Conservation (phyloP, 192 early-diverging fungal species). For the Phlyctochytrium planicorne region DNA sequence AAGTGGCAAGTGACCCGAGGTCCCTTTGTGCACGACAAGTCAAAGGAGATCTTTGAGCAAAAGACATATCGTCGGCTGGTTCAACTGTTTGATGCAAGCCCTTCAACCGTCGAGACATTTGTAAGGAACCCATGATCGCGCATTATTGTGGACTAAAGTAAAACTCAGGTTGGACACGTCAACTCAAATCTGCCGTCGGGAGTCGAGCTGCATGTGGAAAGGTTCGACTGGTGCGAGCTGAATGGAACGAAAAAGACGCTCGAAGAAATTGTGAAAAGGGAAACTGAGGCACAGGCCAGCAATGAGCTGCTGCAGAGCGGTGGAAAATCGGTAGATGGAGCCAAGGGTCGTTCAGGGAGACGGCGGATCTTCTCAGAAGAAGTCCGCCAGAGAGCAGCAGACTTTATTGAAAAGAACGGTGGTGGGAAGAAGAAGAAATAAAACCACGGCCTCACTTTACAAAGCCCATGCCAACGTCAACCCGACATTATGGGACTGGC, state of each 20-base stretch:
- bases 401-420: no score
- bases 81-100: constrained; percentile 75
- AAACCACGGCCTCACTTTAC: neutral
- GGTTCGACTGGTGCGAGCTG: constrained; percentile 55
- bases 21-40: constrained; percentile 95
- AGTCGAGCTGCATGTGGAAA: constrained; percentile 76
- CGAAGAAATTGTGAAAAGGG: neutral
- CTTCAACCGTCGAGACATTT: constrained; percentile 72
- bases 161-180: constrained; percentile 58
- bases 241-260: neutral
- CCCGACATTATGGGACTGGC: neutral
- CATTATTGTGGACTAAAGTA: neutral
- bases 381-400: neutral
- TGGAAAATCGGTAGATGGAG: neutral
- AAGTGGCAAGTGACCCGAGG: constrained; percentile 88
- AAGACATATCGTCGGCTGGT: constrained; percentile 81
- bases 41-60: constrained; percentile 95
- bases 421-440: no score
- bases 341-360: constrained; percentile 1
- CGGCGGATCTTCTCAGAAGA: neutral
- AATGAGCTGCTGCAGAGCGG: neutral
- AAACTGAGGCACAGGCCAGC: neutral
- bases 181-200: constrained; percentile 80
- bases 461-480: neutral
- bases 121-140: constrained; percentile 22